phyloP scores from a whole-genome alignment of 2,329 filamentous ascomycete species.

The Hortaea werneckii region DNA sequence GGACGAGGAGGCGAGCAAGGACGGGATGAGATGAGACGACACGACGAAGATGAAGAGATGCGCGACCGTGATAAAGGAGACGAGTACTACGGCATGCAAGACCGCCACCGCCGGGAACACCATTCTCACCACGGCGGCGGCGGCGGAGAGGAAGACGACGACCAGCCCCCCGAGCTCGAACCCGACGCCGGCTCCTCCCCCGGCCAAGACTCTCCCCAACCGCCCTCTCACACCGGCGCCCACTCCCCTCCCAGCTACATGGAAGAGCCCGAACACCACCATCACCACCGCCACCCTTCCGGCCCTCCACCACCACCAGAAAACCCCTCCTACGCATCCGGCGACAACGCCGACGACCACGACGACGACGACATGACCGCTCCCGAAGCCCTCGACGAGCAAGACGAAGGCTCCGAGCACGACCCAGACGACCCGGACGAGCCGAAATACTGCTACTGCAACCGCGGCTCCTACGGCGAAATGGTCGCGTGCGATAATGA shows the following conservation, averaged over 20 bases:
- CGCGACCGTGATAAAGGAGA: background rate
- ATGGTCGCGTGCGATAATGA: conserved; percentile 62
- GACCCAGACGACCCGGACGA: conserved; percentile 43
- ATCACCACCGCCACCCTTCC: too few relatives aligned
- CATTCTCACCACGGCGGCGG: conserved; percentile 1
- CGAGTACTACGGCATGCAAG: too few relatives aligned
- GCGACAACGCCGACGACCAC: background rate
- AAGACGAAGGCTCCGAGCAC: conserved; percentile 20
- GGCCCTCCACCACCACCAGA: background rate
- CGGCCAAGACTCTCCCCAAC: background rate
- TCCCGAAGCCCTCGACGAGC: conserved; percentile 13
- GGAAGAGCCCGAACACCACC: background rate
- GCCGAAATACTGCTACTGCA: conserved; percentile 56
- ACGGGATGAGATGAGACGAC: background rate
- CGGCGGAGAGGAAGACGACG: conserved; percentile 3
- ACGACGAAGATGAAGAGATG: background rate
- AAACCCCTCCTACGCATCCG: background rate
- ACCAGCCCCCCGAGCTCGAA: background rate
- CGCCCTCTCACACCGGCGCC: background rate
- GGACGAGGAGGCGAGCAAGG: background rate
- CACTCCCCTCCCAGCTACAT: background rate
- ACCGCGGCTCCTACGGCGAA: conserved; percentile 54
- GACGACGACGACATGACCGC: conserved; percentile 8
- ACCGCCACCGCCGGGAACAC: background rate
- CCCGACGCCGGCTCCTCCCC: conserved; percentile 3